Evolutionary conservation across 768 basidiomycete species (phyloP).

Genomic region (Saitozyma podzolica): DNA sequence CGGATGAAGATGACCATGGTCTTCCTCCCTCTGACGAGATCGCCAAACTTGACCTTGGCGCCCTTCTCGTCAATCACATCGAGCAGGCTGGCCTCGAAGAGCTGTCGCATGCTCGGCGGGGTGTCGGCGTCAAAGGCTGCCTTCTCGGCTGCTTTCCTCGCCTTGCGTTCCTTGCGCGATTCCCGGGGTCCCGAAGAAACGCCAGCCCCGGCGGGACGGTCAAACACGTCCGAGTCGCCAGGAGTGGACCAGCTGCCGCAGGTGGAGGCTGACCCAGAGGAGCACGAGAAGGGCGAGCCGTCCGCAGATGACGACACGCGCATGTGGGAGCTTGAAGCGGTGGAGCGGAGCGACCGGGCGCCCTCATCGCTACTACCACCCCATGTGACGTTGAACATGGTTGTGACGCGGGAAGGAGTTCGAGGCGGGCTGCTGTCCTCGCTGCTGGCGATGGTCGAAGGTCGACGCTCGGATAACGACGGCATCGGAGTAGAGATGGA

Average conservation of each 20-base stretch:
- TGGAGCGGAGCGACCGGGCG: background rate
- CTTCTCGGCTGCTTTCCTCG: constrained; percentile 38
- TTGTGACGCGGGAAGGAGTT: background rate
- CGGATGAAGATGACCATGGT: constrained; percentile 82
- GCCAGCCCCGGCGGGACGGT: background rate
- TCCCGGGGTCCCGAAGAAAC: constrained; percentile 14
- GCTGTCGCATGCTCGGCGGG: constrained; percentile 61
- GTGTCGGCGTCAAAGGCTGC: constrained; percentile 41
- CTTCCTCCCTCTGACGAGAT: constrained; percentile 58
- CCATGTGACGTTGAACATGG: background rate
- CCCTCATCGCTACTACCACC: background rate
- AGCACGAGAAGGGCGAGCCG: constrained; percentile 9
- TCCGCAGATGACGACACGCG: too few relatives aligned
- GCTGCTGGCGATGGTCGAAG: background rate
- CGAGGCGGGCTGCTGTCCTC: background rate
- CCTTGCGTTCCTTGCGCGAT: constrained; percentile 32
- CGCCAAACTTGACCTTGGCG: constrained; percentile 65
- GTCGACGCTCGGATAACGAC: background rate
- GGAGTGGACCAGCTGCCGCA: constrained; percentile 13
- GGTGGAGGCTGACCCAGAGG: constrained; percentile 11
- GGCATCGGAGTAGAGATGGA: too few relatives aligned
- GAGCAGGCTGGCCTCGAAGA: constrained; percentile 64
- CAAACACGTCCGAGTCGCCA: background rate
- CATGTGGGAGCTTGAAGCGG: too few relatives aligned
- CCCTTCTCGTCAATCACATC: constrained; percentile 70